These are phyloP conservation scores for Scenedesmus sp. DNA, from an alignment of 163 green algal genomes.

Conservation along the genomic window DNA sequence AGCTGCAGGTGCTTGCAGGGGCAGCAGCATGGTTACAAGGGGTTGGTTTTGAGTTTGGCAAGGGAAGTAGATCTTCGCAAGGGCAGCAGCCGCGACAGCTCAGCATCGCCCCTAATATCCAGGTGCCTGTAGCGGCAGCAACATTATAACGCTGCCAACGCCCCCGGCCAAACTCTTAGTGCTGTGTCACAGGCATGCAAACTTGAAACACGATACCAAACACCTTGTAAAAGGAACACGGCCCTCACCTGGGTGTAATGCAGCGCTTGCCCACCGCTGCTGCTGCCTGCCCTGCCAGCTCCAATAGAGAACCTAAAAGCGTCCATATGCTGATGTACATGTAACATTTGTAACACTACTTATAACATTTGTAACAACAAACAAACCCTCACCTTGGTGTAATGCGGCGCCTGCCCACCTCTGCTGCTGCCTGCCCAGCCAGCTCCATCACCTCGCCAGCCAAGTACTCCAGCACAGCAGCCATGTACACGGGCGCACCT, in stretches of 20 bases:
- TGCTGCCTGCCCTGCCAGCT: conserved; percentile 89
- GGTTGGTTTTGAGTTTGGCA: no score
- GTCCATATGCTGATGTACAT: neutral
- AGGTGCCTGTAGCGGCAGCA: conserved; percentile 92
- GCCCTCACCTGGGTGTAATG: neutral
- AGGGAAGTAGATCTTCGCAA: no score
- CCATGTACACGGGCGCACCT: conserved; percentile 84
- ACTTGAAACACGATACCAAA: neutral
- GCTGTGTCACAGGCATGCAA: neutral
- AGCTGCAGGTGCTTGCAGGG: conserved; percentile 92
- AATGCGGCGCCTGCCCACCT: conserved; percentile 92
- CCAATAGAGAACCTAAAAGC: conserved; percentile 55
- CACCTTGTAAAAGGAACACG: no score
- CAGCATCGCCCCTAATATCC: conserved; percentile 97
- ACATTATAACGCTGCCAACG: no score
- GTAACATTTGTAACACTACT: neutral
- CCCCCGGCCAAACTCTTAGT: neutral
- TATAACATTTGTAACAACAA: neutral
- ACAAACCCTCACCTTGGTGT: conserved; percentile 62
- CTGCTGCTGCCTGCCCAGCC: conserved; percentile 87
- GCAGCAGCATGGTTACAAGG: neutral
- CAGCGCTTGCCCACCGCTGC: conserved; percentile 88
- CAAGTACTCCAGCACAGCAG: conserved; percentile 97
- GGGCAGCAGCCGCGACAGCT: conserved; percentile 94
- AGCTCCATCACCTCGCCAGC: conserved; percentile 92